These are phyloP conservation scores for Trichoderma virens DNA, from an alignment of 495 filamentous ascomycete genomes.

Conservation along the genomic window DNA sequence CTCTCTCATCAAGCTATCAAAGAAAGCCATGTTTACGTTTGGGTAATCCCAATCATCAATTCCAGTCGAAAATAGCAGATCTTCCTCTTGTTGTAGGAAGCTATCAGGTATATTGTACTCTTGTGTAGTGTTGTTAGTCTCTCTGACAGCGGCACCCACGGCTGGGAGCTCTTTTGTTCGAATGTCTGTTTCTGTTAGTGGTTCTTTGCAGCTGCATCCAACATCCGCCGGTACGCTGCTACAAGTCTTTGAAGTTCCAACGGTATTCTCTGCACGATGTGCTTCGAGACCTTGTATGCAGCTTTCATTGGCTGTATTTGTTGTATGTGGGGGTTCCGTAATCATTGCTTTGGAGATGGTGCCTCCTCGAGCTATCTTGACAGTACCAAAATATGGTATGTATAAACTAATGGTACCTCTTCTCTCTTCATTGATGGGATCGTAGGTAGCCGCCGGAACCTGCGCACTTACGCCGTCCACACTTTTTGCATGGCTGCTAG, in stretches of 20 bases:
- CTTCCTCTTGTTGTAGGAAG: neutral
- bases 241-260: neutral
- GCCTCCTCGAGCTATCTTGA: constrained; percentile 17
- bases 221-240: neutral
- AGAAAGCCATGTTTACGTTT: constrained; percentile 33
- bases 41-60: constrained; percentile 30
- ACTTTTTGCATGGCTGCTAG: constrained; percentile 5
- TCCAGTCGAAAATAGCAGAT: constrained; percentile 17
- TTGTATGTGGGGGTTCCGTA: no score
- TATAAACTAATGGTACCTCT: constrained; percentile 19
- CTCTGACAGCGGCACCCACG: no score
- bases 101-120: neutral
- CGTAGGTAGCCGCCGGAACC: constrained; percentile 18
- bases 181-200: neutral
- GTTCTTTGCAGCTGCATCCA: neutral
- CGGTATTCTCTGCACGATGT: constrained; percentile 8
- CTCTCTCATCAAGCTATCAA: constrained; percentile 25
- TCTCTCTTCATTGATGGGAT: constrained; percentile 15
- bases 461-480: constrained; percentile 14
- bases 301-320: constrained; percentile 19
- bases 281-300: constrained; percentile 12
- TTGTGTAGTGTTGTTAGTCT: no score
- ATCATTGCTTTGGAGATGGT: neutral
- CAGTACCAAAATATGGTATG: constrained; percentile 30
- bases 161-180: no score